Evolutionary conservation across 441 rosid species (phyloP).

Genomic region (California macrophylla): DNA sequence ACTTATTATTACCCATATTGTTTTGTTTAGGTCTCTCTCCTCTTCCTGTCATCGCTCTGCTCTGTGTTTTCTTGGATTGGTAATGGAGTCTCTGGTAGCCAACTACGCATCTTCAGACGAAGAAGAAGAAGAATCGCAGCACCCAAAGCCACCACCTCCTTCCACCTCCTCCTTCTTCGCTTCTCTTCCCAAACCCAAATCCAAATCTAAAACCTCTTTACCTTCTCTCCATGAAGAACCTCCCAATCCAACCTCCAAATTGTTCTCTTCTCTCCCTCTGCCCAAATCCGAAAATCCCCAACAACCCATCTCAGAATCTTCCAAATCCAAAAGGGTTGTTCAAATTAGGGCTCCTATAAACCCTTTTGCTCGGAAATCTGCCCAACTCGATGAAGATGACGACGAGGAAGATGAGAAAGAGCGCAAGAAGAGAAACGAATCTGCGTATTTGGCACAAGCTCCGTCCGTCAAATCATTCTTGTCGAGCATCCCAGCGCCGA

Average conservation of each 20-base stretch:
- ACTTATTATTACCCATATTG: too few species aligned
- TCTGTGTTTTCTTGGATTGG: not conserved
- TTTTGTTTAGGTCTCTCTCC: not conserved
- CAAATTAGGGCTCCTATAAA: constrained; percentile 53
- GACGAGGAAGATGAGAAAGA: constrained; percentile 36
- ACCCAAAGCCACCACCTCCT: constrained; percentile 9
- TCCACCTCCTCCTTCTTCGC: constrained; percentile 11
- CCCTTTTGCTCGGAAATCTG: constrained; percentile 21
- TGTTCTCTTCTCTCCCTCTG: constrained; percentile 54
- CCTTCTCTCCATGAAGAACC: constrained; percentile 12
- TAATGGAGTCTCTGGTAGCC: constrained; percentile 69
- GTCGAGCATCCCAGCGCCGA: constrained; percentile 70
- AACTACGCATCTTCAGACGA: constrained; percentile 79
- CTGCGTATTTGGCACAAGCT: constrained; percentile 19
- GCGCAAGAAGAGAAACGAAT: constrained; percentile 34
- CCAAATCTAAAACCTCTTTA: constrained; percentile 3
- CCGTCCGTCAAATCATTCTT: constrained; percentile 56
- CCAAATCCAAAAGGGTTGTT: constrained; percentile 45
- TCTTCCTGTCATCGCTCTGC: not conserved
- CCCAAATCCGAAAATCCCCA: constrained; percentile 35
- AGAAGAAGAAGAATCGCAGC: constrained; percentile 28
- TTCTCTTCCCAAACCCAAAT: constrained; percentile 19
- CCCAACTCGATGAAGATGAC: constrained; percentile 32
- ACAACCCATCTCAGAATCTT: constrained; percentile 12
- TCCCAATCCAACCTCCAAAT: constrained; percentile 15